Percentiles rank a stretch among this genome's conserved stretches.
phyloP scores from a whole-genome alignment of 2,329 filamentous ascomycete genomes.

The Alternaria ventricosa region DNA sequence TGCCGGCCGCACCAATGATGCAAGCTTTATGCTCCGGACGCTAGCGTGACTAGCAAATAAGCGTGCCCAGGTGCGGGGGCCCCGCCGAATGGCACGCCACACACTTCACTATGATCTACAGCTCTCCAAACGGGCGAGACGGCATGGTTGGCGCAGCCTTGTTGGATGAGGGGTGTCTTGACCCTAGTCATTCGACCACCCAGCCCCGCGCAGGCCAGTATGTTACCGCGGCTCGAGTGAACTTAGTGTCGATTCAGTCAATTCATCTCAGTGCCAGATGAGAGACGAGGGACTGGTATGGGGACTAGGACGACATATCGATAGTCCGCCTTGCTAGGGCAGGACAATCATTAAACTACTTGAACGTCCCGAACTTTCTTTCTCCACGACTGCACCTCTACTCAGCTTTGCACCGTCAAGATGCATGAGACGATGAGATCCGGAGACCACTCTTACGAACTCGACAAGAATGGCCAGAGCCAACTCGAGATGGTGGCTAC shows the following conservation, averaged over 20 bases:
- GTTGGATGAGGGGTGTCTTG: neutral
- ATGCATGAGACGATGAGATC: slow-evolving; percentile 12
- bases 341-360: slow-evolving; percentile 5
- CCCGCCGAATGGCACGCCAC: slow-evolving; percentile 8
- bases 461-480: slow-evolving; percentile 14
- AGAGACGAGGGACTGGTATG: neutral
- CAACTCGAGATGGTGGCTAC: slow-evolving; percentile 25
- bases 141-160: neutral
- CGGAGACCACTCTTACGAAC: slow-evolving; percentile 10
- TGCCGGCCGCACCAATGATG: neutral
- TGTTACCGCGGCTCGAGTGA: slow-evolving; percentile 18
- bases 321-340: neutral
- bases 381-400: neutral
- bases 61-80: slow-evolving; percentile 13
- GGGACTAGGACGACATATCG: neutral
- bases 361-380: slow-evolving; percentile 3
- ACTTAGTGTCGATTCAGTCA: neutral
- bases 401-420: slow-evolving; percentile 1
- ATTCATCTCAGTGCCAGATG: neutral
- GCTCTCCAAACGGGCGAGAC: slow-evolving; percentile 2
- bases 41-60: neutral
- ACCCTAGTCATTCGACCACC: neutral
- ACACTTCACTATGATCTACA: slow-evolving; percentile 5
- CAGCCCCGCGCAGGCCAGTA: neutral
- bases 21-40: neutral